These are phyloP conservation scores for Coniochaeta sp. DNA, from an alignment of 2,329 filamentous ascomycete genomes.

Conservation along the genomic window DNA sequence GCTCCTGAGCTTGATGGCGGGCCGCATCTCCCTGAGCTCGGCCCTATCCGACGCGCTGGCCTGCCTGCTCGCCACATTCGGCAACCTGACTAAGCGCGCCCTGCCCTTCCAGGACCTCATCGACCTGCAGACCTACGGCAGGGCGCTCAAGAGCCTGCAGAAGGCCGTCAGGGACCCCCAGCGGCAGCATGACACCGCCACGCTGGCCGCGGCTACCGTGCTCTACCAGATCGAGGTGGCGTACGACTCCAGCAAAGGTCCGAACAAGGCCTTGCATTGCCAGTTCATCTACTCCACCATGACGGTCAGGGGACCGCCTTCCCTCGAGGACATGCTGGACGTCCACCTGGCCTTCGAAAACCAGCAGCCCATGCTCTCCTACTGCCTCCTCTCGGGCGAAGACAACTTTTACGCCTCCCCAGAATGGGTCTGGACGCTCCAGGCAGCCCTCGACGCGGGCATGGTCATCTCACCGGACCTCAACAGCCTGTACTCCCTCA, in stretches of 20 bases:
- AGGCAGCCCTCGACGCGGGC: not conserved
- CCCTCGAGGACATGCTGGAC: not conserved
- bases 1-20: not conserved
- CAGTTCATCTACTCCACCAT: not conserved
- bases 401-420: not conserved
- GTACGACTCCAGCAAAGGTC: not conserved
- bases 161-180: not conserved
- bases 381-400: not conserved
- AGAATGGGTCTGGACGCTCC: not conserved
- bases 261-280: not conserved
- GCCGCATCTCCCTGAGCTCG: not conserved
- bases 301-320: not conserved
- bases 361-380: not conserved
- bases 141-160: not conserved
- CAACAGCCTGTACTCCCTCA: not conserved
- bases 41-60: conserved; percentile 1
- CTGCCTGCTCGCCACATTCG: conserved; percentile 1
- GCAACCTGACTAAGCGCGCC: not conserved
- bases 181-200: not conserved
- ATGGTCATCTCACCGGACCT: not conserved
- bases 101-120: conserved; percentile 3
- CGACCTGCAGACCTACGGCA: conserved; percentile 2
- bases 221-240: conserved; percentile 1
- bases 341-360: conserved; percentile 1
- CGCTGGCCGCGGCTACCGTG: not conserved